phyloP scores from a whole-genome alignment of 2,329 filamentous ascomycete genomes.

The Fulvia fulva region DNA sequence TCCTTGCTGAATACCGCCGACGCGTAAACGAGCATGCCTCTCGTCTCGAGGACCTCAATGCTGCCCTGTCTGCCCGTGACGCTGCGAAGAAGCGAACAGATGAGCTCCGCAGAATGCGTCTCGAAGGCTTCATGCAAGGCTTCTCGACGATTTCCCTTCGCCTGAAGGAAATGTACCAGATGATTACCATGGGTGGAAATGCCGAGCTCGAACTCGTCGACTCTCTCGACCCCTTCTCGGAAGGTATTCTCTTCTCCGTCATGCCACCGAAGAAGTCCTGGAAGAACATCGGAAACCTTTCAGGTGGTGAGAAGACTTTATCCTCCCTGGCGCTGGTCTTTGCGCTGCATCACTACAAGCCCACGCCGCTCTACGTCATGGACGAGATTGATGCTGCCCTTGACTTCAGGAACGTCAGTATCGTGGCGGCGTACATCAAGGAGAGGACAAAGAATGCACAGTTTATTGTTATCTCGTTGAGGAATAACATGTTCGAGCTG shows the following conservation, averaged over 20 bases:
- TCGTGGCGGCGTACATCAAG: slow-evolving; percentile 98
- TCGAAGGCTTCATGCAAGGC: slow-evolving; percentile 98
- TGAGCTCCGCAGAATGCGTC: slow-evolving; percentile 79
- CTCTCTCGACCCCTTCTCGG: slow-evolving; percentile 90
- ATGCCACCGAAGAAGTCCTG: slow-evolving; percentile 99
- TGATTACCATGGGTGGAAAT: slow-evolving; percentile 99
- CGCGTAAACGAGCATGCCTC: slow-evolving; percentile 77
- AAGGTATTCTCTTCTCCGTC: slow-evolving; percentile 94
- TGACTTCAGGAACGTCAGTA: slow-evolving; percentile 97
- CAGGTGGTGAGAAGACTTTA: slow-evolving; percentile 94
- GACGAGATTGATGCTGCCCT: slow-evolving; percentile 98
- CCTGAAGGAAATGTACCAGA: slow-evolving; percentile 99
- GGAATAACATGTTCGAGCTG: slow-evolving; percentile 99
- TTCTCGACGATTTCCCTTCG: slow-evolving; percentile 91
- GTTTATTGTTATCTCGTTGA: slow-evolving; percentile 94
- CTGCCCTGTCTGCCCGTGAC: slow-evolving; percentile 74
- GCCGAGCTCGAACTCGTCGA: slow-evolving; percentile 96
- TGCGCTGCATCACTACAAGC: slow-evolving; percentile 95
- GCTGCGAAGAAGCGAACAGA: slow-evolving; percentile 87
- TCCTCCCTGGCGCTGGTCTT: slow-evolving; percentile 94
- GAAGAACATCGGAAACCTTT: slow-evolving; percentile 98
- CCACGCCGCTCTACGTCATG: slow-evolving; percentile 97
- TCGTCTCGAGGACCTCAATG: slow-evolving; percentile 77
- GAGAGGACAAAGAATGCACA: slow-evolving; percentile 98
- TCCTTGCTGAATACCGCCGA: slow-evolving; percentile 82